Evolutionary conservation across 768 basidiomycete genomes (phyloP), one percentile per base, ranked within the genome.

Genomic region (Goffeauzyma gilvescens): DNA sequence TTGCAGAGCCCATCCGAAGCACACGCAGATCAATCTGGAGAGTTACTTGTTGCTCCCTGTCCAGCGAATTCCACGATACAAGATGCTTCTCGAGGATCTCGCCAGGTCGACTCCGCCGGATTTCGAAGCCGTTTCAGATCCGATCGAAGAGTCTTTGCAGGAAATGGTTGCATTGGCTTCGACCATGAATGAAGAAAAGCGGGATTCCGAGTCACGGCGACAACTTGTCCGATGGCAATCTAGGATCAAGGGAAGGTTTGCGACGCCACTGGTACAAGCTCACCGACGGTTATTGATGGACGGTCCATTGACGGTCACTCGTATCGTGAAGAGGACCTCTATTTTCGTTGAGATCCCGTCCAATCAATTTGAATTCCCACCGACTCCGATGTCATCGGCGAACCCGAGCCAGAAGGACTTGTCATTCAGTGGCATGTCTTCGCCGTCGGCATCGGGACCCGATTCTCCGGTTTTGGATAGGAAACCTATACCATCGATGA

Each of bases 121-220:
- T 32, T 71, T 75, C 35, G 76, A 82, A 34, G 78, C 74, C 49
- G 80, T 81, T 4, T 34, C 41, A 49, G 83, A 89, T 56, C 75
- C 82, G 20, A 69, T 98, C 41, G 83, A 85, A 51, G 75, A 74
- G 44, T 89, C 89, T 5, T 64, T 93, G 32, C 68, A 75, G 15
- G 84, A 90, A 65, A 93, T 96, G 51, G 75, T 86, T 1, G 74
- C 75, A 10, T 66, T 96, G 38, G 87, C 93, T 2, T 83, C 75
- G 38, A 81, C 82, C 55, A 93, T 98, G 83, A 98, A 98, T 62
- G 93, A 98, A 66, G 85, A 86, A 49, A 96, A 95, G 63, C 76
- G 93, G 2, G 89, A 95, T 53, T 73, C 85, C 2, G 93, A 98
- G 65, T 87, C 83, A 1, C 72, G 93, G 17, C 73, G 78, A 34